These are phyloP conservation scores for Fusarium buharicum DNA, from an alignment of 2,329 filamentous ascomycete genomes.

Conservation along the genomic window DNA sequence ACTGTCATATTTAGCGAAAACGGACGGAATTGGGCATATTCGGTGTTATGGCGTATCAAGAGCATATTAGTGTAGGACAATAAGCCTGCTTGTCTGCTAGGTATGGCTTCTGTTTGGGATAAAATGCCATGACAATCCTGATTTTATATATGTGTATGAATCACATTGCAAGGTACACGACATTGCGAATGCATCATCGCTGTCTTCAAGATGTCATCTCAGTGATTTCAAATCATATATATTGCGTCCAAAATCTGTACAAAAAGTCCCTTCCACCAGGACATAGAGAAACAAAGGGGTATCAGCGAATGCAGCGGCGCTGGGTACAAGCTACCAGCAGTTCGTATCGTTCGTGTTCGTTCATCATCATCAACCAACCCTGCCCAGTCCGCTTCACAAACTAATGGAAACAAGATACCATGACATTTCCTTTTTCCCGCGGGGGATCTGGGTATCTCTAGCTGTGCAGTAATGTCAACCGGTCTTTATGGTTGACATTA, in stretches of 20 bases:
- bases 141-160: neutral
- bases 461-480: no score
- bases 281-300: conserved; percentile 26
- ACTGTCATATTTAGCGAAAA: conserved; percentile 35
- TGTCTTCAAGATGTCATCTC: neutral
- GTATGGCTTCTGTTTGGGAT: neutral
- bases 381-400: conserved; percentile 1
- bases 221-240: neutral
- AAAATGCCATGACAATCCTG: conserved; percentile 5
- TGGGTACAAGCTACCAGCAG: conserved; percentile 1
- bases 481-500: no score
- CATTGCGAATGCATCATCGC: conserved; percentile 17
- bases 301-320: conserved; percentile 40
- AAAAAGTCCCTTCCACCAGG: neutral
- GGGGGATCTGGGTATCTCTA: no score
- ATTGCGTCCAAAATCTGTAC: conserved; percentile 4
- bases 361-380: conserved; percentile 17
- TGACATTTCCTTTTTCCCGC: conserved; percentile 5
- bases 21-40: conserved; percentile 16
- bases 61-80: neutral
- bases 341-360: conserved; percentile 30
- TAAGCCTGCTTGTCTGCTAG: neutral
- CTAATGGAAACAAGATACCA: conserved; percentile 3
- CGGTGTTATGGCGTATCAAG: conserved; percentile 32
- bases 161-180: conserved; percentile 13